These are phyloP conservation scores for Laguncularia racemosa DNA, from an alignment of 345 rosid species.

Conservation along the genomic window DNA sequence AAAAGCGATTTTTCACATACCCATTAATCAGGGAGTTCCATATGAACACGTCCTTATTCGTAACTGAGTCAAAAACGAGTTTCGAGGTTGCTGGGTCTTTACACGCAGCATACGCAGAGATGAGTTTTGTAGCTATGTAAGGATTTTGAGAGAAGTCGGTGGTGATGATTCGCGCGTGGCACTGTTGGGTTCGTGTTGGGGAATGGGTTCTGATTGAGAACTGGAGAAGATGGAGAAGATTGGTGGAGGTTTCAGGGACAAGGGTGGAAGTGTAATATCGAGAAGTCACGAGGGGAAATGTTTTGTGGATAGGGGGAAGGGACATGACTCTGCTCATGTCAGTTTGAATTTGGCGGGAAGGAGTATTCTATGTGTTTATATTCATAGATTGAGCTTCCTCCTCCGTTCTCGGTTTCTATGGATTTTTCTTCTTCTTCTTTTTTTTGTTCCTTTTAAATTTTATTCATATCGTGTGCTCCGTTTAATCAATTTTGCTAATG, in stretches of 20 bases:
- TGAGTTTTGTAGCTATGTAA: conserved; percentile 44
- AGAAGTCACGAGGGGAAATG: neutral
- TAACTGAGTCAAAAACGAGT: conserved; percentile 36
- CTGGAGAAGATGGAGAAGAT: conserved; percentile 30
- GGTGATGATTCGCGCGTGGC: conserved; percentile 36
- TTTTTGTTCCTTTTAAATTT: no score
- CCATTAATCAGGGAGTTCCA: conserved; percentile 59
- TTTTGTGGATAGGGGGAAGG: conserved; percentile 6
- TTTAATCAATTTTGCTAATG: no score
- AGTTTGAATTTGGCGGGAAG: no score
- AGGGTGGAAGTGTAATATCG: conserved; percentile 20
- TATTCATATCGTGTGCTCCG: no score
- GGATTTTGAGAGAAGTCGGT: conserved; percentile 29
- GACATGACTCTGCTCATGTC: conserved; percentile 1
- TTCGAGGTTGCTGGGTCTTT: conserved; percentile 19
- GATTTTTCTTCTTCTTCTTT: no score
- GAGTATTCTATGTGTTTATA: no score
- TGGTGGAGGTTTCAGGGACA: conserved; percentile 11
- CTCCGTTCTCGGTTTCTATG: no score
- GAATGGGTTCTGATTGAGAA: conserved; percentile 25
- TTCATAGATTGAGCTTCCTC: no score
- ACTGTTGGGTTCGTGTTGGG: conserved; percentile 28
- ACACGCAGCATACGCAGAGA: conserved; percentile 42
- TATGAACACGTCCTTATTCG: conserved; percentile 19
- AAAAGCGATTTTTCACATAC: conserved; percentile 31